These are phyloP conservation scores for Geotrichum histeridarum DNA, from an alignment of 1,139 yeast genomes.

Conservation along the genomic window DNA sequence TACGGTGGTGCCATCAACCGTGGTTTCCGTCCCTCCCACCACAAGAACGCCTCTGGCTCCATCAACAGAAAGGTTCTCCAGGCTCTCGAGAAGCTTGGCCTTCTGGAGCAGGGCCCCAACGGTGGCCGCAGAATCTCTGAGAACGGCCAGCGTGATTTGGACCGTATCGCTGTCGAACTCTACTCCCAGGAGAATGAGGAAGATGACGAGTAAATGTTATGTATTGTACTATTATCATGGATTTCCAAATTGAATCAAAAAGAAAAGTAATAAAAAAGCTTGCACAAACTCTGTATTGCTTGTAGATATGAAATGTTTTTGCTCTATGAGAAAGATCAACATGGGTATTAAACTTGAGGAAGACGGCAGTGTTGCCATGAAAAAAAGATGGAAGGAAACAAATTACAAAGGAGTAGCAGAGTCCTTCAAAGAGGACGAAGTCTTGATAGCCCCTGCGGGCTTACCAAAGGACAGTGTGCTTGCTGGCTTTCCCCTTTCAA, in stretches of 20 bases:
- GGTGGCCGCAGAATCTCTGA: slow-evolving; percentile 99
- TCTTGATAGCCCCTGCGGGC: slow-evolving; percentile 1
- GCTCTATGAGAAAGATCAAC: too few species aligned
- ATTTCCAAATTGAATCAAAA: background rate
- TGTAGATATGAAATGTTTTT: too few species aligned
- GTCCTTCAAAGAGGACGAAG: slow-evolving; percentile 6
- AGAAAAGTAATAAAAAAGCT: background rate
- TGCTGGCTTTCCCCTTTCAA: slow-evolving; percentile 4
- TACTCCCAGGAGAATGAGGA: slow-evolving; percentile 71
- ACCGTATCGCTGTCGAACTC: slow-evolving; percentile 99
- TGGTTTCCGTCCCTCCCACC: slow-evolving; percentile 98
- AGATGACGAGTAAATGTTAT: slow-evolving; percentile 37
- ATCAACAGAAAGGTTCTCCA: slow-evolving; percentile 98
- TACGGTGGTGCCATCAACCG: slow-evolving; percentile 99
- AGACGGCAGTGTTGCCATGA: background rate
- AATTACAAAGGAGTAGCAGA: background rate
- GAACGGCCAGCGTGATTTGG: slow-evolving; percentile 99
- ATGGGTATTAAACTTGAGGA: too few species aligned
- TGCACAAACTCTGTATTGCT: too few species aligned
- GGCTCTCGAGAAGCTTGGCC: slow-evolving; percentile 97
- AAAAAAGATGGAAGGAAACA: background rate
- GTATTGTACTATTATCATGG: slow-evolving; percentile 2
- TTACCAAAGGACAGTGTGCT: slow-evolving; percentile 3
- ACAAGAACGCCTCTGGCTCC: slow-evolving; percentile 98
- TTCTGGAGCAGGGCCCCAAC: slow-evolving; percentile 91